phyloP scores from a whole-genome alignment of 345 rosid genomes.

The Carallia pectinifolia region DNA sequence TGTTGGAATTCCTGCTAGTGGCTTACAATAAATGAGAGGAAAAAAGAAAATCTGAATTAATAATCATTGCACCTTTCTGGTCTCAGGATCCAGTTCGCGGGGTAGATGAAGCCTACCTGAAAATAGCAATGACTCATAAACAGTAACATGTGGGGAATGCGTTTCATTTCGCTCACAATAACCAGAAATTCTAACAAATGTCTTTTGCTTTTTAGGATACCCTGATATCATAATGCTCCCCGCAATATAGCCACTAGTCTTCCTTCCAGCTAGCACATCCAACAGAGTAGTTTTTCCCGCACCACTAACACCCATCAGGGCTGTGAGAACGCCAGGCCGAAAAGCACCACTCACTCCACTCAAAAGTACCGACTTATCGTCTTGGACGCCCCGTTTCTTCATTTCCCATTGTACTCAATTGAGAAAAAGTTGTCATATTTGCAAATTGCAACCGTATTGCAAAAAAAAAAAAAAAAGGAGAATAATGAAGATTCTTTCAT shows the following conservation, averaged over 20 bases:
- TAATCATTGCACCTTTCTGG: constrained; percentile 43
- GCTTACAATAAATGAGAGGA: neutral
- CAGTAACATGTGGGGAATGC: constrained; percentile 69
- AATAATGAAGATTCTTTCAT: neutral
- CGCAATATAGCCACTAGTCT: constrained; percentile 65
- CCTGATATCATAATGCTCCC: constrained; percentile 67
- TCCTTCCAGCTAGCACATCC: constrained; percentile 84
- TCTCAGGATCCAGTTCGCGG: constrained; percentile 32
- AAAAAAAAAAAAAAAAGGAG: neutral
- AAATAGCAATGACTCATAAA: constrained; percentile 62
- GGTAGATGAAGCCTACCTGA: constrained; percentile 72
- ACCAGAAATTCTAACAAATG: constrained; percentile 72
- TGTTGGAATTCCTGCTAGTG: neutral
- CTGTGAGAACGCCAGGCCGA: constrained; percentile 77
- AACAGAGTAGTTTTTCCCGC: constrained; percentile 79
- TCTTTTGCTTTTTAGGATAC: constrained; percentile 63
- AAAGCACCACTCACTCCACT: constrained; percentile 71
- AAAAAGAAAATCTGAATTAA: neutral
- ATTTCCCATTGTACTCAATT: constrained; percentile 35
- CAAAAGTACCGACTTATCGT: constrained; percentile 52
- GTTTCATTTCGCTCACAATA: constrained; percentile 71
- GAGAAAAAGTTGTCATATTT: neutral
- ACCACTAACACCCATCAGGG: constrained; percentile 69
- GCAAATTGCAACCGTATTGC: neutral
- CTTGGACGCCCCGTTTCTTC: constrained; percentile 49